phyloP scores from a whole-genome alignment of 371 early-diverging fungal genomes.

The Syncephalastrum sp. region DNA sequence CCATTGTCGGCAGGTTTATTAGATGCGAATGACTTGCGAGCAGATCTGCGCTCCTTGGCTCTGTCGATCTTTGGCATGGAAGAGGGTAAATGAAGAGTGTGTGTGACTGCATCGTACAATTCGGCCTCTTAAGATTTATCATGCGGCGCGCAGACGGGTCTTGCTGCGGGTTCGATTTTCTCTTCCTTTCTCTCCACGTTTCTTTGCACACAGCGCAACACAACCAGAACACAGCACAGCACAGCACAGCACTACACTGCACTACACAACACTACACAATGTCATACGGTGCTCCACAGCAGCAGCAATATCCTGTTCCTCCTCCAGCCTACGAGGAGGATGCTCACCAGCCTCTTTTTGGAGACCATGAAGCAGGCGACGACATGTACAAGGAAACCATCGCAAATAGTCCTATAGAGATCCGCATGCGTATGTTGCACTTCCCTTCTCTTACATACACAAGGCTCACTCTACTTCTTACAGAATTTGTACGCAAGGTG shows the following conservation, averaged over 20 bases:
- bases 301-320: constrained; percentile 35
- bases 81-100: too few species aligned
- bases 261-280: background rate
- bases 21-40: too few species aligned
- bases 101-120: too few species aligned
- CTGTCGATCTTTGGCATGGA: too few species aligned
- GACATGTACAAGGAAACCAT: constrained; percentile 63
- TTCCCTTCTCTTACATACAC: background rate
- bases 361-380: constrained; percentile 24
- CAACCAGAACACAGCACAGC: too few species aligned
- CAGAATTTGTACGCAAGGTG: constrained; percentile 79
- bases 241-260: background rate
- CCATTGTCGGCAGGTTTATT: too few species aligned
- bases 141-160: too few species aligned
- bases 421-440: constrained; percentile 49
- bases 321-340: constrained; percentile 50
- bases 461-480: background rate
- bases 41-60: too few species aligned
- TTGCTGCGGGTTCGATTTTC: background rate
- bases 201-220: too few species aligned
- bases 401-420: constrained; percentile 52
- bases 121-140: too few species aligned
- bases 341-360: constrained; percentile 34
- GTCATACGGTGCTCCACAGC: constrained; percentile 21
- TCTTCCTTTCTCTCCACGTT: background rate